Conservation (phyloP, 257 asterid species). For the Capsicum rhomboideum region DNA sequence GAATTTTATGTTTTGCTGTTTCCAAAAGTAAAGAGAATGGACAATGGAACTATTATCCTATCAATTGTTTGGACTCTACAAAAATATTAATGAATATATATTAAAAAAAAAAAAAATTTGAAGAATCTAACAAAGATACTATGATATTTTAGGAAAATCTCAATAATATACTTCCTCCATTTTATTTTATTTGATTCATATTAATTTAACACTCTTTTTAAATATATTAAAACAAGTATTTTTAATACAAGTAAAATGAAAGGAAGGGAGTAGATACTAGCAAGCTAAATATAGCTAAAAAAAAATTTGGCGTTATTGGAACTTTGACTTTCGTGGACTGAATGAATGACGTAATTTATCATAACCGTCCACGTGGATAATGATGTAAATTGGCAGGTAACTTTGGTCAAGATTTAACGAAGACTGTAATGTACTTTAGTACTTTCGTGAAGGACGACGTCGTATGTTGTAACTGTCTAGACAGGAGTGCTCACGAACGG, state of each 20-base stretch:
- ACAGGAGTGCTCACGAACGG: background rate
- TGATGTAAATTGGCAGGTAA: background rate
- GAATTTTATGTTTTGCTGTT: background rate
- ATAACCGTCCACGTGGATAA: background rate
- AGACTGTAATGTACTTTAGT: background rate
- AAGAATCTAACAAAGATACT: too few species aligned
- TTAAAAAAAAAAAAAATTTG: too few species aligned
- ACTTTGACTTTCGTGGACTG: background rate
- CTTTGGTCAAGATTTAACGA: background rate
- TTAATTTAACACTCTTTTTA: too few species aligned
- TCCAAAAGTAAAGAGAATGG: background rate
- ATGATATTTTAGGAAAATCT: too few species aligned
- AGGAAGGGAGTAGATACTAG: background rate
- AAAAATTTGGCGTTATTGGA: background rate
- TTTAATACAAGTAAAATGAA: too few species aligned
- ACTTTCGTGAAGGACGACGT: background rate
- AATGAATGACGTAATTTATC: background rate
- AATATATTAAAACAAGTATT: too few species aligned
- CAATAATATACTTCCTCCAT: too few species aligned
- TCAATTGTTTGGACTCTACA: too few species aligned
- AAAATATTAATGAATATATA: too few species aligned
- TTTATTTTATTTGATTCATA: too few species aligned
- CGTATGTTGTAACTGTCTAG: background rate
- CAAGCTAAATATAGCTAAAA: background rate
- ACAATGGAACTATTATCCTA: background rate